Base-by-base conservation (phyloP, 306 rosid genomes). In the Lathyrus tuberosus region DNA sequence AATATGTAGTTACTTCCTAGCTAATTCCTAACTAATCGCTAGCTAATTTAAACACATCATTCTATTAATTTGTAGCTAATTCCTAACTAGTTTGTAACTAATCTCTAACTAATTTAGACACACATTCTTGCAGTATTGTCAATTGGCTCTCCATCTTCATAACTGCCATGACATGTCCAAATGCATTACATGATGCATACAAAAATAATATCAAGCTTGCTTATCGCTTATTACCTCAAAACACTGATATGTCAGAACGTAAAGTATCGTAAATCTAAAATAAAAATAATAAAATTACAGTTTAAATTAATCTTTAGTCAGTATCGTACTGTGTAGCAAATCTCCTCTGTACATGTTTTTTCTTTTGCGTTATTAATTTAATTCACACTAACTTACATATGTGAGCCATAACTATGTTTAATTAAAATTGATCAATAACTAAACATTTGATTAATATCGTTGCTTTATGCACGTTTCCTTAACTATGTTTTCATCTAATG, bases 351-450 rank as follows among this genome's bases (percentile, higher is more conserved):
- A 15, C 38, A 51, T 75, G 76, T 80, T 81, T 35, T 26, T 20
- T 6, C 8, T 37, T 63, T 65, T 31, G 22, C 54, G 7, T 14
- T 15, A 40, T 63, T 78, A 71, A 54, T 70, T 73, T 80, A 80
- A 62, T 65, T 43, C 64, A 52, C 75, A 70, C 75, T 77, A 81
- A 85, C 78, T 81, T 81, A 86, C 84, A 81, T 58, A 70, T 84
- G 81, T 67, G 78, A 76, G 83, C 62, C 52, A 67, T 56, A 64
- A 75, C 37, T 31, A 31, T 31, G 8, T 8, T 31, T 31, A 48
- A 15, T 48, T 48, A 48, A 10, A 43, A 22, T 7, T 35, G 40
- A 35, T 28, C 62, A 69, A 53, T 53, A 22, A 7, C 22, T 53
- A 22, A 49, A 49, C 17, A 38, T 28, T 61, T 16, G 8, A 10